These are phyloP conservation scores for Kwoniella botswanensis DNA, from an alignment of 768 basidiomycete species.

Conservation along the genomic window DNA sequence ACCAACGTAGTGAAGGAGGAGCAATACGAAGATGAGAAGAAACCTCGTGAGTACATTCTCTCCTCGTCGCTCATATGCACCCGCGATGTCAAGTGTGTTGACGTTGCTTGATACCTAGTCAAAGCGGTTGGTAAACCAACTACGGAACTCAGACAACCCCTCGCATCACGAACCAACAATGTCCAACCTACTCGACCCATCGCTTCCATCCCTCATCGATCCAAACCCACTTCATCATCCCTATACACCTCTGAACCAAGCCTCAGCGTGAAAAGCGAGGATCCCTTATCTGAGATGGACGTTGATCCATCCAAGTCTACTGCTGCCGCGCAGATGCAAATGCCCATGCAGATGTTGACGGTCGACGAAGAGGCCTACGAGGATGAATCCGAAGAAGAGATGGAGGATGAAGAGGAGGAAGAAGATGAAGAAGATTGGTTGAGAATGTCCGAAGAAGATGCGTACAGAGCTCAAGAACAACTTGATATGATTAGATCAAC, in stretches of 20 bases:
- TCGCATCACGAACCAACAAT: constrained; percentile 40
- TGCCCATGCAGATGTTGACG: constrained; percentile 63
- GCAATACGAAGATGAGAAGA: constrained; percentile 42
- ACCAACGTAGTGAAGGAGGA: constrained; percentile 64
- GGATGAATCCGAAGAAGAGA: constrained; percentile 38
- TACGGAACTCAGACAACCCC: constrained; percentile 42
- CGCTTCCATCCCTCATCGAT: constrained; percentile 46
- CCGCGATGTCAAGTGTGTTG: not conserved
- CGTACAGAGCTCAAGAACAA: constrained; percentile 59
- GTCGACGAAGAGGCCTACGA: constrained; percentile 59
- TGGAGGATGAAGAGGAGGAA: constrained; percentile 51
- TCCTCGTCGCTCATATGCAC: not conserved
- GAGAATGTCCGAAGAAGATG: constrained; percentile 55
- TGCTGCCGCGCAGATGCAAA: constrained; percentile 56
- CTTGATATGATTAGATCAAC: constrained; percentile 69
- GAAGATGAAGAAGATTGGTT: constrained; percentile 61
- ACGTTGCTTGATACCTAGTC: constrained; percentile 3
- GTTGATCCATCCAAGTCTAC: constrained; percentile 62
- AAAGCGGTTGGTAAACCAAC: constrained; percentile 7
- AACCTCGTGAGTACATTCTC: constrained; percentile 32
- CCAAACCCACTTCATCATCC: constrained; percentile 34
- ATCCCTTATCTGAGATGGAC: constrained; percentile 48
- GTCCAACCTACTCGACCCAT: constrained; percentile 38
- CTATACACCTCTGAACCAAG: constrained; percentile 27
- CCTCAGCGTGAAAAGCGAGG: constrained; percentile 31